Evolutionary conservation across 2,329 filamentous ascomycete genomes (phyloP), one percentile per base, ranked within the genome.

Genomic region (Aureobasidium mangrovei): DNA sequence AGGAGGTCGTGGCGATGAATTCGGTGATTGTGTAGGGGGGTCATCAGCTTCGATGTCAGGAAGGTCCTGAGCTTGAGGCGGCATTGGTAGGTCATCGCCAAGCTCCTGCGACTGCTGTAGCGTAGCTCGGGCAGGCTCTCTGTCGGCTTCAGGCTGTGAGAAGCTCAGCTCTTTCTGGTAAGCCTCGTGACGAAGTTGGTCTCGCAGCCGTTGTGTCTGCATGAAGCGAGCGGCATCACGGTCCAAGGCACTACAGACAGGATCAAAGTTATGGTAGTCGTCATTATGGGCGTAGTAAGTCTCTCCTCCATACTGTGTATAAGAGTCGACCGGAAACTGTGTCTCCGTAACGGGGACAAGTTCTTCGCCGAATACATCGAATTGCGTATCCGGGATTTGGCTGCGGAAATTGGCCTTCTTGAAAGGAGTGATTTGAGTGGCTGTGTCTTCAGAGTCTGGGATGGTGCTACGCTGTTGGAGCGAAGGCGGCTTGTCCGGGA

Each of bases 201-300:
- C 39, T 42, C 38, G 45, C 24, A 44, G 36, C 9, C 36, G 46
- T 35, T 59, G 57, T 5, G 57, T 59, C 33, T 59, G 52, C 32
- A 51, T 45, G 35, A 56, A 59, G 2, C 57, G 44, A 26, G 53
- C 53, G 12, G 53, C 57, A 46, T 59, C 57, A 2, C 57, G 52
- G 33, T 59, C 56, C 18, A 59, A 38, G n/a, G 57, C 57, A 33
- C 57, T 59, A 24, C 47, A 46, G 7, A 55, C 55, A 1, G 57
- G 55, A 43, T 59, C 57, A 18, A 53, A 56, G 24, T 46, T 38
- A 28, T 56, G 56, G 18, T 55, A 44, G 26, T 43, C 36, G 9
- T 51, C 48, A 28, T 54, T 41, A 9, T 46, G 18, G 38, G 33
- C 42, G 39, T 46, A 36, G 38, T 46, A 36, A 33, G 46, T 48